phyloP scores from a whole-genome alignment of 169 alveolate species.

The Plasmodium inui region DNA sequence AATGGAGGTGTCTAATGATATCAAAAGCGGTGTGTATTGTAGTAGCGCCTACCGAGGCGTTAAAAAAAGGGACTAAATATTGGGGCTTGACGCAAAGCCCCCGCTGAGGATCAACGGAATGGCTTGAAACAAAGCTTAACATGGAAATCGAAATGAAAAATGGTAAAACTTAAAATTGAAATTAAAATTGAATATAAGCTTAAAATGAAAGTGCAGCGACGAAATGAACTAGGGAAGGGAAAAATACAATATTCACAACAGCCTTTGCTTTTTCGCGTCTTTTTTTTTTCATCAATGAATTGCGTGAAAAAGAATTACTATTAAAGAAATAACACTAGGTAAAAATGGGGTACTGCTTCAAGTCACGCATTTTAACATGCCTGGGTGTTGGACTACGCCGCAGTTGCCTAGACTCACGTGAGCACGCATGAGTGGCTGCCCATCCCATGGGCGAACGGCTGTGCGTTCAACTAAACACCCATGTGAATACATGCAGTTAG shows the following conservation, averaged over 20 bases:
- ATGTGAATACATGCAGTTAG: not conserved
- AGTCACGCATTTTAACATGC: constrained; percentile 17
- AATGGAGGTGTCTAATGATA: not conserved
- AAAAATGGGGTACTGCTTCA: constrained; percentile 3
- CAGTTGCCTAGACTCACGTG: not conserved
- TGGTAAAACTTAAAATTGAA: not conserved
- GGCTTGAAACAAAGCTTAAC: not conserved
- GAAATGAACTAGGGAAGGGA: not conserved
- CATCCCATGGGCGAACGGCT: not conserved
- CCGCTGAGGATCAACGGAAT: not conserved
- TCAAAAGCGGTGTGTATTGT: not conserved
- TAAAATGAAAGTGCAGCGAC: not conserved
- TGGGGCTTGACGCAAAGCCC: not conserved
- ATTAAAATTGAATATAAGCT: not conserved
- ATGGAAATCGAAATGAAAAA: not conserved
- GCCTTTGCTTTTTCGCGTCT: not conserved
- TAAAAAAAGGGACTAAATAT: not conserved
- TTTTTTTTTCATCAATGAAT: constrained; percentile 37
- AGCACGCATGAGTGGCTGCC: not conserved
- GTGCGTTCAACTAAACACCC: not conserved
- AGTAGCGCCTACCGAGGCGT: not conserved
- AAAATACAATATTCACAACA: not conserved
- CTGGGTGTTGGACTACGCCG: not conserved
- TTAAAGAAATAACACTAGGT: not conserved
- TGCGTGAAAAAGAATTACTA: not conserved